phyloP scores from a whole-genome alignment of 768 basidiomycete genomes.

The Cystofilobasidium capitatum region DNA sequence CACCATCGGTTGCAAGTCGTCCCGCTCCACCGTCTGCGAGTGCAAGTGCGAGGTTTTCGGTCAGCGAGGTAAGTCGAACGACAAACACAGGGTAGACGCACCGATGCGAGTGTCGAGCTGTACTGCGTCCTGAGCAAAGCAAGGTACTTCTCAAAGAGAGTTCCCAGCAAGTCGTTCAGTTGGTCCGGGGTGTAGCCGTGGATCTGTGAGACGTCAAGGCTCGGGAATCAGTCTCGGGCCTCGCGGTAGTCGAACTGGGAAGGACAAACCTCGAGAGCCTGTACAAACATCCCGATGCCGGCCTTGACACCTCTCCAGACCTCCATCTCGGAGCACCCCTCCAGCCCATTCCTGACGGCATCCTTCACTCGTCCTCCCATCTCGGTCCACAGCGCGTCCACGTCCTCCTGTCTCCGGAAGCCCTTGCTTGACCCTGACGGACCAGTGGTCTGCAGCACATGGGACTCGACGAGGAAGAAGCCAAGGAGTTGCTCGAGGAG shows the following conservation, averaged over 20 bases:
- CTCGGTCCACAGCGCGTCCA: constrained; percentile 91
- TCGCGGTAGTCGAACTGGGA: background rate
- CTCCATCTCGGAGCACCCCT: constrained; percentile 66
- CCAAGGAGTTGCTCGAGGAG: constrained; percentile 90
- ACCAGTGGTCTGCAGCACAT: constrained; percentile 79
- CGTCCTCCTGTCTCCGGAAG: constrained; percentile 82
- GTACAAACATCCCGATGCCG: constrained; percentile 70
- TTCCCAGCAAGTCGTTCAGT: constrained; percentile 72
- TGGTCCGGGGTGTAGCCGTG: constrained; percentile 77
- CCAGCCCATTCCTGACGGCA: constrained; percentile 63
- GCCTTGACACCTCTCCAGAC: constrained; percentile 75
- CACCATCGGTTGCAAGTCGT: constrained; percentile 84
- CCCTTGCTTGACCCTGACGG: constrained; percentile 29
- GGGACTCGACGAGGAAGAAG: constrained; percentile 91
- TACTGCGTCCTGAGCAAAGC: constrained; percentile 71
- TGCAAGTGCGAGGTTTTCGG: background rate
- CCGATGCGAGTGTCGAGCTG: constrained; percentile 67
- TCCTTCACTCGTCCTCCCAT: constrained; percentile 63
- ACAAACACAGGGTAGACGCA: constrained; percentile 40
- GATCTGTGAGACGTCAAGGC: constrained; percentile 46
- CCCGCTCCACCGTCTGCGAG: constrained; percentile 64
- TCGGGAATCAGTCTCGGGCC: background rate
- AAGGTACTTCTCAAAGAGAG: constrained; percentile 78
- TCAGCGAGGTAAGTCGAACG: background rate
- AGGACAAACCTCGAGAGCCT: constrained; percentile 71